Percentiles rank a stretch among this genome's conserved stretches.
Evolutionary conservation across 192 early-diverging fungal genomes (phyloP).

Genomic region (Coemansia sp.): DNA sequence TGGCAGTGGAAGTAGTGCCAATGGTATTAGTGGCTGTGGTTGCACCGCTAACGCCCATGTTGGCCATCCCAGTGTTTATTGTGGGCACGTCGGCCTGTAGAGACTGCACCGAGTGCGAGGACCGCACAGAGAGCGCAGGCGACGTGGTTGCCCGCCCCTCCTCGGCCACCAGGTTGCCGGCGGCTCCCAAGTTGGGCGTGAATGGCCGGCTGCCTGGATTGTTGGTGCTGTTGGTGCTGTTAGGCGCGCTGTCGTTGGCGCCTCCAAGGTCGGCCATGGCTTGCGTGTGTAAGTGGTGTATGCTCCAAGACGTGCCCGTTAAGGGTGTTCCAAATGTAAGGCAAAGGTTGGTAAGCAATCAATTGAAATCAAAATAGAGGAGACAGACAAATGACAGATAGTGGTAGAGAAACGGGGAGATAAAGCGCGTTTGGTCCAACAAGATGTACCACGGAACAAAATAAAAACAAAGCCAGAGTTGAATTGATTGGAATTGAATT

Average conservation of each 20-base stretch:
- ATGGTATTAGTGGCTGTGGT: constrained; percentile 19
- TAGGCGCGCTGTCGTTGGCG: constrained; percentile 44
- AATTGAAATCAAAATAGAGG: too few relatives aligned
- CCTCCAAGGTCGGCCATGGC: constrained; percentile 56
- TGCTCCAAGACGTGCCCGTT: background rate
- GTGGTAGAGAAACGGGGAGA: too few relatives aligned
- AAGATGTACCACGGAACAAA: too few relatives aligned
- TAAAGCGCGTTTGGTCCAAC: too few relatives aligned
- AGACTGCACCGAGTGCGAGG: constrained; percentile 48
- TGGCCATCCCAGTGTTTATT: constrained; percentile 55
- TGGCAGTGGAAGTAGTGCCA: background rate
- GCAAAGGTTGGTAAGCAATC: constrained; percentile 10
- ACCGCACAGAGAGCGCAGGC: constrained; percentile 51
- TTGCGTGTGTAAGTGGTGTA: background rate
- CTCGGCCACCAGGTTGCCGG: constrained; percentile 28
- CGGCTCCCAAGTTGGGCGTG: constrained; percentile 47
- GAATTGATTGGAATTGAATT: too few relatives aligned
- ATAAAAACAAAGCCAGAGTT: too few relatives aligned
- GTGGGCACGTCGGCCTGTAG: constrained; percentile 48
- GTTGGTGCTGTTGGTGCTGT: constrained; percentile 50
- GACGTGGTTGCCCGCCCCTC: constrained; percentile 37
- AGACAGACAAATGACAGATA: too few relatives aligned
- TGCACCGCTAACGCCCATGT: constrained; percentile 49
- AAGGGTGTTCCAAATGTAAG: background rate
- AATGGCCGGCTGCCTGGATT: constrained; percentile 41